Base-by-base conservation (phyloP, 768 basidiomycete genomes). In the Termitomyces sp. region DNA sequence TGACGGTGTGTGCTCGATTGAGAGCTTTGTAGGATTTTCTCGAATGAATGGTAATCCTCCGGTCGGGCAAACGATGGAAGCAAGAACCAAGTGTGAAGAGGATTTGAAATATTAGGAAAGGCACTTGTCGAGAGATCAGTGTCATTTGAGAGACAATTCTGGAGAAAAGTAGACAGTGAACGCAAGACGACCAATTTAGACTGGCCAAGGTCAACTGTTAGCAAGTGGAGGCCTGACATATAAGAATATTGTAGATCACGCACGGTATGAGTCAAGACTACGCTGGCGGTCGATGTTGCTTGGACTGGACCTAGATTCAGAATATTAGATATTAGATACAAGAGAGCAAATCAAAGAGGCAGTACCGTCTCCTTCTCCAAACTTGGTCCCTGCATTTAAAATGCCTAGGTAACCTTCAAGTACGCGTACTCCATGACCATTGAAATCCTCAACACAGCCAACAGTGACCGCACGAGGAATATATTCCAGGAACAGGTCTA, bases 351-450 rank as follows among this genome's bases (percentile, higher is more conserved):
- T 22, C 4, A 11, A 55, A 40, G 8, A 11, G 41, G 46, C 50
- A 70, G 26, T 60, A 83, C 87, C 86, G 56, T 83, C 79, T 11
- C 69, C 73, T 54, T 82, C 82, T 36, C 81, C 81, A 61, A 82
- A 85, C 60, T 76, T 82, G 2, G 84, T 83, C 18, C 87, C 85
- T 4, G 82, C 86, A 60, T 79, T 88, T 56, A 94, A 71, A 60
- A 92, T 79, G n/a, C 88, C 84, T 13, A 94, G 79, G 67, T 92
- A 92, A 2, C 91, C 91, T 65, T 89, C 86, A 24, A 94, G 67
- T 13, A 91, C 79, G 36, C 89, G 79, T 60, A 74, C 74, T 44
- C 87, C 86, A 65, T 87, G 81, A 9, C 77, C 75, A 35, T 70
- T 68, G 30, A 70, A 74, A n/a, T 66, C 70, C 56, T 77, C 74